These are phyloP conservation scores for Candida montana DNA, from an alignment of 805 yeast species.

Conservation along the genomic window DNA sequence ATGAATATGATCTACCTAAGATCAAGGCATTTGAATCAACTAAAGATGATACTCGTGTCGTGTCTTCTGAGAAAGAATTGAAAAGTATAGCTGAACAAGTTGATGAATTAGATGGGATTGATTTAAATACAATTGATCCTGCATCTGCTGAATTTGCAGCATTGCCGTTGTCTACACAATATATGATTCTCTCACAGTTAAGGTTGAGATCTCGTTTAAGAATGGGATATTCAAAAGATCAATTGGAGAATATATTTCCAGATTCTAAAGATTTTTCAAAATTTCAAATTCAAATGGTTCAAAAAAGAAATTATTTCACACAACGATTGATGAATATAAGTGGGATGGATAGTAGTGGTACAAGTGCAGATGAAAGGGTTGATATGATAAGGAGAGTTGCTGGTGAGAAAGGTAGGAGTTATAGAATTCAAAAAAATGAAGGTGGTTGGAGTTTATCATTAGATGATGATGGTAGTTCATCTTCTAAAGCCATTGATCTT, in stretches of 20 bases:
- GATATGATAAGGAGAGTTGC: conserved; percentile 54
- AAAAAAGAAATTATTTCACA: conserved; percentile 84
- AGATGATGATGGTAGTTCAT: conserved; percentile 33
- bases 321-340: conserved; percentile 79
- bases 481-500: conserved; percentile 43
- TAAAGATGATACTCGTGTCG: conserved; percentile 64
- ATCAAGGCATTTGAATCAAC: conserved; percentile 50
- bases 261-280: conserved; percentile 83
- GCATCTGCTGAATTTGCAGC: conserved; percentile 68
- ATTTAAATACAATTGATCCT: conserved; percentile 75
- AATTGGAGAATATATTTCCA: conserved; percentile 75
- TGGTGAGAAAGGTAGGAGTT: conserved; percentile 74
- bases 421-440: conserved; percentile 67
- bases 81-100: conserved; percentile 53
- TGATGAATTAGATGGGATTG: conserved; percentile 63
- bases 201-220: conserved; percentile 82
- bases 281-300: conserved; percentile 90
- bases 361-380: conserved; percentile 25
- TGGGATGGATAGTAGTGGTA: conserved; percentile 58
- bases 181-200: conserved; percentile 78
- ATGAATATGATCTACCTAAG: conserved; percentile 83
- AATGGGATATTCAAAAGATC: conserved; percentile 93
- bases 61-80: conserved; percentile 70
- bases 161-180: conserved; percentile 82
- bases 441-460: conserved; percentile 82